Evolutionary conservation across 2,329 filamentous ascomycete genomes (phyloP).

Genomic region (Trichoderma polysporum): DNA sequence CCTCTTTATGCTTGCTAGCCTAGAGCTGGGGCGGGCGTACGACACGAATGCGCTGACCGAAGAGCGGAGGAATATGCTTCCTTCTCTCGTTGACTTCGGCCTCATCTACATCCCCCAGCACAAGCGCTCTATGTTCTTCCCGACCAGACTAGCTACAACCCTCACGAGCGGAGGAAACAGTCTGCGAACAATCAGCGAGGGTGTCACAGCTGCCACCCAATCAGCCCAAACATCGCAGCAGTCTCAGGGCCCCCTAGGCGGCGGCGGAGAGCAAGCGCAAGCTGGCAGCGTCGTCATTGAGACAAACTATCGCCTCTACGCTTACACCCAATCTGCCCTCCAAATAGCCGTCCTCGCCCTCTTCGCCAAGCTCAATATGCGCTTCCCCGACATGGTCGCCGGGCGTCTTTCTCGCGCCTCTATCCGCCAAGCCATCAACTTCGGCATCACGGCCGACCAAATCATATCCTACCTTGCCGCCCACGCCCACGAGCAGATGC

Average conservation of each 20-base stretch:
- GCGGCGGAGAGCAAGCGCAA: slow-evolving; percentile 36
- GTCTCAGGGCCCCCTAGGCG: slow-evolving; percentile 35
- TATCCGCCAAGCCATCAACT: slow-evolving; percentile 80
- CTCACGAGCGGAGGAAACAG: slow-evolving; percentile 80
- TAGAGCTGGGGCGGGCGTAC: slow-evolving; percentile 90
- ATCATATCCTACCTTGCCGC: slow-evolving; percentile 90
- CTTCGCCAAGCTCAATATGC: slow-evolving; percentile 83
- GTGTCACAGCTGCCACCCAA: slow-evolving; percentile 65
- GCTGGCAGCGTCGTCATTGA: slow-evolving; percentile 92
- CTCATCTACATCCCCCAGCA: slow-evolving; percentile 73
- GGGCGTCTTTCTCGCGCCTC: slow-evolving; percentile 88
- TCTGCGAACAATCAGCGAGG: slow-evolving; percentile 67
- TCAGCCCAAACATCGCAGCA: slow-evolving; percentile 41
- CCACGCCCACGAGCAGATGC: slow-evolving; percentile 94
- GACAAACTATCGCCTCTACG: slow-evolving; percentile 97
- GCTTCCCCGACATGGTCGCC: slow-evolving; percentile 91
- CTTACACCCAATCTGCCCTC: slow-evolving; percentile 89
- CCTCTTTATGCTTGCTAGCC: slow-evolving; percentile 89
- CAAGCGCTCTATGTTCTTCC: slow-evolving; percentile 70
- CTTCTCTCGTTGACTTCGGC: slow-evolving; percentile 86
- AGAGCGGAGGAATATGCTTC: slow-evolving; percentile 84
- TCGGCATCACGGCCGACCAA: slow-evolving; percentile 91
- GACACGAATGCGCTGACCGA: slow-evolving; percentile 79
- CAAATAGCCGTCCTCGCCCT: slow-evolving; percentile 93
- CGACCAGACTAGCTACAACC: slow-evolving; percentile 89